Evolutionary conservation across 2,329 filamentous ascomycete species (phyloP).

Genomic region (Penicillium sp.): DNA sequence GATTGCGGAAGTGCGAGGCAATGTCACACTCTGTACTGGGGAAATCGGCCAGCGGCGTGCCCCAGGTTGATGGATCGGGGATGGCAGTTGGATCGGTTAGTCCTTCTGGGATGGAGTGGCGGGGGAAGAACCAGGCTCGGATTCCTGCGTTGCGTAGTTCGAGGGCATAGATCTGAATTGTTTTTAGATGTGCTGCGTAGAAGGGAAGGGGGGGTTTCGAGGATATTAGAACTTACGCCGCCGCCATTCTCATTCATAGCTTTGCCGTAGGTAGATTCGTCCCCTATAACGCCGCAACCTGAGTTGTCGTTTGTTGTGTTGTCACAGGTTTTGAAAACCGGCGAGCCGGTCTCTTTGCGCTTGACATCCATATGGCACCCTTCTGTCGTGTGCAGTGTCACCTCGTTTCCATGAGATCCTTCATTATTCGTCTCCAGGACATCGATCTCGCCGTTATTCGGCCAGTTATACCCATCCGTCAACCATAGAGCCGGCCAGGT

Average conservation of each 20-base stretch:
- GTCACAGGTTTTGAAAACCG: conserved; percentile 54
- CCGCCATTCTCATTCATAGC: conserved; percentile 60
- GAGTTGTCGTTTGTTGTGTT: conserved; percentile 57
- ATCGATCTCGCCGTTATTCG: conserved; percentile 67
- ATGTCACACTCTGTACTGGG: conserved; percentile 67
- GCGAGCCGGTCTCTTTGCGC: conserved; percentile 57
- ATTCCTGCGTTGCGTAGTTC: conserved; percentile 66
- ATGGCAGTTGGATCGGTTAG: conserved; percentile 49
- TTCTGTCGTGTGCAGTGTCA: conserved; percentile 63
- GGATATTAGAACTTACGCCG: conserved; percentile 42
- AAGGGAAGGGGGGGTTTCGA: not conserved
- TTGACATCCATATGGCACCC: conserved; percentile 60
- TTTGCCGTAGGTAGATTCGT: conserved; percentile 53
- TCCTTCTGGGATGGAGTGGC: conserved; percentile 55
- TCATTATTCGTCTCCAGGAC: conserved; percentile 64
- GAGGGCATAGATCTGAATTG: conserved; percentile 57
- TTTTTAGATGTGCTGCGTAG: not conserved
- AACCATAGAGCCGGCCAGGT: conserved; percentile 72
- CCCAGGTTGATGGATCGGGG: conserved; percentile 67
- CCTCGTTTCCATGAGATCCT: conserved; percentile 59
- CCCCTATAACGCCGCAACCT: conserved; percentile 60
- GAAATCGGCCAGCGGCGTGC: conserved; percentile 66
- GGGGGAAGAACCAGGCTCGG: conserved; percentile 64
- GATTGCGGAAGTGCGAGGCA: conserved; percentile 63
- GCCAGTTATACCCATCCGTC: conserved; percentile 65